Evolutionary conservation across 2,329 filamentous ascomycete genomes (phyloP).

Genomic region (Colletotrichum limetticola): DNA sequence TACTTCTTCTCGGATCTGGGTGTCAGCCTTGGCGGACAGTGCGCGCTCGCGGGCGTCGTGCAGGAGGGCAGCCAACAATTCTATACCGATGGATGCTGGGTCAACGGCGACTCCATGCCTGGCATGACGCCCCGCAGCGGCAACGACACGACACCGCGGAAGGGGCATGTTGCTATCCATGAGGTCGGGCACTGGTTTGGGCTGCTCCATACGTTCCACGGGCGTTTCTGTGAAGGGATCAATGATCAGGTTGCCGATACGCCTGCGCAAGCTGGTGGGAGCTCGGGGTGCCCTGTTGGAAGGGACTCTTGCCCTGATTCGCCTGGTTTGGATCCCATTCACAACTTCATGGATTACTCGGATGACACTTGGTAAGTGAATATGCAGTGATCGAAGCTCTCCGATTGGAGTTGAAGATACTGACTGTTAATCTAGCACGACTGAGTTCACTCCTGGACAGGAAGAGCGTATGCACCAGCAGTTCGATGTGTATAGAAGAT

Average conservation of each 20-base stretch:
- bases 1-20: slow-evolving; percentile 51
- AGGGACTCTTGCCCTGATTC: slow-evolving; percentile 47
- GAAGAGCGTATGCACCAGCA: slow-evolving; percentile 28
- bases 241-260: slow-evolving; percentile 55
- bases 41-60: slow-evolving; percentile 53
- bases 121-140: slow-evolving; percentile 48
- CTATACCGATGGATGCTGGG: slow-evolving; percentile 52
- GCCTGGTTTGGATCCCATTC: slow-evolving; percentile 47
- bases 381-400: not conserved
- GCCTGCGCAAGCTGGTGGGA: slow-evolving; percentile 47
- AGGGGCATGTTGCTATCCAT: slow-evolving; percentile 47
- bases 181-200: slow-evolving; percentile 62
- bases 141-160: slow-evolving; percentile 35
- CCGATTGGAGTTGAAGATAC: not conserved
- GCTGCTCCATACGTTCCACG: slow-evolving; percentile 59
- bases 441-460: slow-evolving; percentile 28
- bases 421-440: slow-evolving; percentile 11
- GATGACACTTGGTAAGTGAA: slow-evolving; percentile 44
- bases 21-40: slow-evolving; percentile 23
- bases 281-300: slow-evolving; percentile 49
- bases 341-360: slow-evolving; percentile 54
- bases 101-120: slow-evolving; percentile 49
- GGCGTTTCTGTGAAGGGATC: slow-evolving; percentile 44
- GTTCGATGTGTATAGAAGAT: slow-evolving; percentile 15
- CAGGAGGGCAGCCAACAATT: slow-evolving; percentile 46